Conservation (phyloP, 169 alveolate genomes). For the Babesia bigemina region DNA sequence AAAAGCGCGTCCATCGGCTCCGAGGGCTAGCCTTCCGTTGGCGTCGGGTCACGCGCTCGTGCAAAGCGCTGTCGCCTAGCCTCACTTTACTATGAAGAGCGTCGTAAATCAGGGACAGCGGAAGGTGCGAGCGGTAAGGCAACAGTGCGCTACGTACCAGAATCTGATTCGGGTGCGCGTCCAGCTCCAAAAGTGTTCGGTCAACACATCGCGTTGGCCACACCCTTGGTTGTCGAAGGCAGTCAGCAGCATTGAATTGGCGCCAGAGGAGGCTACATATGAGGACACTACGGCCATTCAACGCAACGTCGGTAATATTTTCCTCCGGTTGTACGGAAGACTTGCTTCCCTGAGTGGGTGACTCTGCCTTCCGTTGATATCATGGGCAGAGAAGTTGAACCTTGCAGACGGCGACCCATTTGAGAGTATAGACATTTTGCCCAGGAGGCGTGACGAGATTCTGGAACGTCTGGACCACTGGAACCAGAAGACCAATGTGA, state of each 20-base stretch:
- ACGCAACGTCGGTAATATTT: conserved; percentile 4
- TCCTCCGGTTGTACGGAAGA: conserved; percentile 17
- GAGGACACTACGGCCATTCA: conserved; percentile 21
- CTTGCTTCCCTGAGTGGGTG: conserved; percentile 32
- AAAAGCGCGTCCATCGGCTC: background rate
- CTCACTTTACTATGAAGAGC: conserved; percentile 44
- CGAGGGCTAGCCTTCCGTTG: conserved; percentile 18
- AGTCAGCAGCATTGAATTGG: background rate
- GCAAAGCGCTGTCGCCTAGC: background rate
- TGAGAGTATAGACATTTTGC: conserved; percentile 25
- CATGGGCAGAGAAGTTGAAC: conserved; percentile 19
- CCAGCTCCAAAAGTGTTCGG: conserved; percentile 43
- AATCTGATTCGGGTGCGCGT: conserved; percentile 46
- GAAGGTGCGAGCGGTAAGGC: conserved; percentile 28
- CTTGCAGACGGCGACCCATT: conserved; percentile 18
- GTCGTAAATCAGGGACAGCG: background rate
- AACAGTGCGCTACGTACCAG: conserved; percentile 44
- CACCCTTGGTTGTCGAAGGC: conserved; percentile 49
- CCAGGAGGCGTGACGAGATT: conserved; percentile 34
- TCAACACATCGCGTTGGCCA: conserved; percentile 54
- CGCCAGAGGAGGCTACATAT: conserved; percentile 1
- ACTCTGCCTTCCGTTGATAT: background rate
- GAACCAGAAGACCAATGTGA: conserved; percentile 58
- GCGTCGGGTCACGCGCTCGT: conserved; percentile 29
- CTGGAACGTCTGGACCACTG: conserved; percentile 50